phyloP scores from a whole-genome alignment of 805 yeast species.

The Wickerhamomyces ciferrii region DNA sequence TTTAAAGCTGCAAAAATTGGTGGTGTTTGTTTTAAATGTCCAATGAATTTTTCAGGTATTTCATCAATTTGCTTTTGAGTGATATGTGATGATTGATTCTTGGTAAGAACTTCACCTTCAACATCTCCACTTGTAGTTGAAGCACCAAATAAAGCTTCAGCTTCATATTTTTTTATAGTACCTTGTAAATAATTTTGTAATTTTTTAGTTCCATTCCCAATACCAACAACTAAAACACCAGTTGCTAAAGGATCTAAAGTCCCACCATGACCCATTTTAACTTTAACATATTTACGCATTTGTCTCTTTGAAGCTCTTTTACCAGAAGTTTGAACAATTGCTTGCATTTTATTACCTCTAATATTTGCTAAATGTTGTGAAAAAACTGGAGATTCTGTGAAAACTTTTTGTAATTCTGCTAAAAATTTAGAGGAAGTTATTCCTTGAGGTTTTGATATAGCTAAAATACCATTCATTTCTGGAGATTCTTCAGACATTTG shows the following conservation, averaged over 20 bases:
- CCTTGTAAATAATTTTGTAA: constrained; percentile 67
- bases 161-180: constrained; percentile 74
- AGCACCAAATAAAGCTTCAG: constrained; percentile 82
- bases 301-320: constrained; percentile 46
- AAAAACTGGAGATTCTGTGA: constrained; percentile 57
- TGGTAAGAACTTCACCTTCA: constrained; percentile 75
- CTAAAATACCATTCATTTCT: constrained; percentile 86
- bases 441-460: constrained; percentile 86
- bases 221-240: constrained; percentile 89
- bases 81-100: constrained; percentile 51
- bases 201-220: constrained; percentile 88
- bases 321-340: constrained; percentile 31
- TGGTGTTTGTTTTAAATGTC: constrained; percentile 82
- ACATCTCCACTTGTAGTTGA: constrained; percentile 92
- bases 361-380: constrained; percentile 46
- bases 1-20: constrained; percentile 93
- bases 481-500: constrained; percentile 1
- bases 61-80: constrained; percentile 43
- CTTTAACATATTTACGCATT: constrained; percentile 43
- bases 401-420: constrained; percentile 54
- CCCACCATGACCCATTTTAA: constrained; percentile 98
- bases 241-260: constrained; percentile 93
- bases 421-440: constrained; percentile 74
- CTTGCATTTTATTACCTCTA: constrained; percentile 39
- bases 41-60: constrained; percentile 64